Evolutionary conservation across 2,329 filamentous ascomycete species (phyloP).

Genomic region (Paecilomyces sp.): DNA sequence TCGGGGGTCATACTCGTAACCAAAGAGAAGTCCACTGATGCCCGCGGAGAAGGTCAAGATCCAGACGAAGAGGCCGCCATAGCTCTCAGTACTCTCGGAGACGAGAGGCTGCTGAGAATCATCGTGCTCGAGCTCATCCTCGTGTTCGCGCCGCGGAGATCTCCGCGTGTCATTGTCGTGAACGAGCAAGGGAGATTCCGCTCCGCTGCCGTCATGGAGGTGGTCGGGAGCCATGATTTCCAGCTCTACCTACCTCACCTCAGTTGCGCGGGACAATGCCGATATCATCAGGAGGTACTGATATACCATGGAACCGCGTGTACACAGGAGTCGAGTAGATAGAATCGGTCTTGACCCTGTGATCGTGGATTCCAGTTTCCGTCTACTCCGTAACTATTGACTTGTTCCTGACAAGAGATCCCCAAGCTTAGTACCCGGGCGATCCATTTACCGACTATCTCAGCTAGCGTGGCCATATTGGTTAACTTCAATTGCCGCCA

Average conservation of each 20-base stretch:
- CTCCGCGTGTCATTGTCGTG: constrained; percentile 5
- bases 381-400: background rate
- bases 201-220: constrained; percentile 13
- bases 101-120: constrained; percentile 7
- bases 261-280: background rate
- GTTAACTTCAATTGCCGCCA: background rate
- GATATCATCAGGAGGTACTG: background rate
- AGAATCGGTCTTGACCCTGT: background rate
- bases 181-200: constrained; percentile 25
- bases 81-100: constrained; percentile 12
- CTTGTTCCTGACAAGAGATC: background rate
- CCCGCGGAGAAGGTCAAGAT: constrained; percentile 51
- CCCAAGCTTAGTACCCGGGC: background rate
- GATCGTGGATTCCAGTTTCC: background rate
- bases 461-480: background rate
- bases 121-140: constrained; percentile 7
- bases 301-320: background rate
- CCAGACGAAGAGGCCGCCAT: constrained; percentile 45
- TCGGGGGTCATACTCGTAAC: constrained; percentile 46
- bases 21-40: constrained; percentile 53
- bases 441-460: background rate
- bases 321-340: background rate
- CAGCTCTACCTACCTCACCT: constrained; percentile 6
- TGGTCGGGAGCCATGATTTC: constrained; percentile 18
- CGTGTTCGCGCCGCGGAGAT: background rate